Conservation (phyloP, 805 yeast species). For the Yueomyces sp. region DNA sequence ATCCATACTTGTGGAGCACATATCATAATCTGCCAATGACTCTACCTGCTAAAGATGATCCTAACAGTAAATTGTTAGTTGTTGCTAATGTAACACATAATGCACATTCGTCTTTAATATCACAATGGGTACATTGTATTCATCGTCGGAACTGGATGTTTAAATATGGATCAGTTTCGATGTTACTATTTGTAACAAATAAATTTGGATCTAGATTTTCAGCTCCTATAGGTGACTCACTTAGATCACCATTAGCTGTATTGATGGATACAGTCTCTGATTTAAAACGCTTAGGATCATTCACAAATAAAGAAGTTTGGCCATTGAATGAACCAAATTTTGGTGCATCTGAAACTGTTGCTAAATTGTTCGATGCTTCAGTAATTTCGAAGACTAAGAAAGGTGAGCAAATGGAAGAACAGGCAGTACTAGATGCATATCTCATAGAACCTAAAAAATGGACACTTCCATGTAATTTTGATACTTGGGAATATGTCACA, state of each 20-base stretch:
- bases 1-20: constrained; percentile 61
- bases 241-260: constrained; percentile 50
- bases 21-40: constrained; percentile 29
- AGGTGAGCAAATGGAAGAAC: constrained; percentile 20
- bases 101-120: constrained; percentile 51
- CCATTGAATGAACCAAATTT: constrained; percentile 32
- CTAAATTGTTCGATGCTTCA: not conserved
- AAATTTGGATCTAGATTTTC: constrained; percentile 48
- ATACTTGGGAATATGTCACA: constrained; percentile 54
- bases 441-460: constrained; percentile 7
- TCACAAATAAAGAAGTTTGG: no score
- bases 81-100: constrained; percentile 43
- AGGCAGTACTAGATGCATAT: constrained; percentile 9
- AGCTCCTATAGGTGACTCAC: constrained; percentile 36
- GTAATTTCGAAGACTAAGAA: constrained; percentile 2
- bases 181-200: constrained; percentile 57
- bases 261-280: constrained; percentile 54
- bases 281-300: constrained; percentile 13
- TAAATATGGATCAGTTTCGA: constrained; percentile 56
- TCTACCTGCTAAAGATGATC: constrained; percentile 25
- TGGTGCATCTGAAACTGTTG: constrained; percentile 15
- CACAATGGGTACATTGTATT: constrained; percentile 64
- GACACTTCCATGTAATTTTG: constrained; percentile 29
- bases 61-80: constrained; percentile 43
- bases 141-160: constrained; percentile 64